Evolutionary conservation across 2,329 filamentous ascomycete genomes (phyloP).

Genomic region (Pseudogymnoascus sp.): DNA sequence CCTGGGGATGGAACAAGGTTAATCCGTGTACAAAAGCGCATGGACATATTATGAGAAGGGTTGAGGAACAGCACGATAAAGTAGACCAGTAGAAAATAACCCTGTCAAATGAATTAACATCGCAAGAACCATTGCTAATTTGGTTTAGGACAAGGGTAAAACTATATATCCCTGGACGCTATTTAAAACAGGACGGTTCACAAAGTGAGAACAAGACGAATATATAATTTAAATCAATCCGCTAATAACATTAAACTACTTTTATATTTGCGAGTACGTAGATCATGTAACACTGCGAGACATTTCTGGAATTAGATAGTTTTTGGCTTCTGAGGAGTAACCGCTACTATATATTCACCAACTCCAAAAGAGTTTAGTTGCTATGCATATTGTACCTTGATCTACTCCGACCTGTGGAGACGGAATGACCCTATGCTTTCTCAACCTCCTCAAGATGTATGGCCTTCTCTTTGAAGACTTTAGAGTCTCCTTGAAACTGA

Average conservation of each 20-base stretch:
- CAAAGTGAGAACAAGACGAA: background rate
- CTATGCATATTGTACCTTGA: background rate
- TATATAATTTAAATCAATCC: background rate
- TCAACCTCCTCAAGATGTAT: constrained; percentile 18
- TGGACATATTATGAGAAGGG: constrained; percentile 24
- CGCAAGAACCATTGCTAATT: background rate
- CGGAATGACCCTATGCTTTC: constrained; percentile 27
- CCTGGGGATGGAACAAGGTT: constrained; percentile 4
- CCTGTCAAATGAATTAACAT: background rate
- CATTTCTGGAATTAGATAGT: background rate
- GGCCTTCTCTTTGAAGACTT: constrained; percentile 27
- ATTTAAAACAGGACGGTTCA: background rate
- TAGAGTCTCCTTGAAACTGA: constrained; percentile 41
- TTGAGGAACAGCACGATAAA: background rate
- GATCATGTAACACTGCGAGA: background rate
- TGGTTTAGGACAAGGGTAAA: background rate
- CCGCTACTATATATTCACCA: background rate
- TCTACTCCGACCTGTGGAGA: background rate
- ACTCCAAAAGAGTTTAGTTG: background rate
- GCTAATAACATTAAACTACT: background rate
- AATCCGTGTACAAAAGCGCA: constrained; percentile 27
- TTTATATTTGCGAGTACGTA: background rate
- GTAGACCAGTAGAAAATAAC: background rate
- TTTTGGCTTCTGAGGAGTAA: background rate
- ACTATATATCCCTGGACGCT: background rate